Evolutionary conservation across 352 stramenopile species (phyloP).

Genomic region (Pythium guiyangense): DNA sequence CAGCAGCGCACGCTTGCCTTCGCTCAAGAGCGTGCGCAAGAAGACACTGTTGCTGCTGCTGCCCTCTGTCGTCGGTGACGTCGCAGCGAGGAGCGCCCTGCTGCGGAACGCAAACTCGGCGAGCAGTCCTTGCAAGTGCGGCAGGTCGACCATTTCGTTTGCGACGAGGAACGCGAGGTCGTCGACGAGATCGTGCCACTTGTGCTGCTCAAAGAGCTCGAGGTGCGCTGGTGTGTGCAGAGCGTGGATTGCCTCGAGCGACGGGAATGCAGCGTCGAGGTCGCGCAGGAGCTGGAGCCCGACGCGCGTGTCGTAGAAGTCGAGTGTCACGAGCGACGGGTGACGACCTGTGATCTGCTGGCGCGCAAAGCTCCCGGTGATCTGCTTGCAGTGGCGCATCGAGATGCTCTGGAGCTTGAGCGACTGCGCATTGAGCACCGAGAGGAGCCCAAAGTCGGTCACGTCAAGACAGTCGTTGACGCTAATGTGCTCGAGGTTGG

Average conservation of each 20-base stretch:
- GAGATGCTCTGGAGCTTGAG: constrained; percentile 57
- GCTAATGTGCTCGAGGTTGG: constrained; percentile 55
- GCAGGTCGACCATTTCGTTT: constrained; percentile 53
- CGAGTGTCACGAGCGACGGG: constrained; percentile 44
- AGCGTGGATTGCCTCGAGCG: constrained; percentile 47
- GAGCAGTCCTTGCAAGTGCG: constrained; percentile 48
- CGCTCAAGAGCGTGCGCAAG: constrained; percentile 36
- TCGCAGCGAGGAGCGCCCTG: constrained; percentile 3
- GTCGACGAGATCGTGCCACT: constrained; percentile 31
- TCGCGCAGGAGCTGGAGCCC: constrained; percentile 33
- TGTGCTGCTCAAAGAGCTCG: constrained; percentile 41
- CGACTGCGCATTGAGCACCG: constrained; percentile 80
- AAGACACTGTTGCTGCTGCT: constrained; percentile 25
- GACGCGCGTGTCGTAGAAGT: constrained; percentile 69
- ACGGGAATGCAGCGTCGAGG: constrained; percentile 59
- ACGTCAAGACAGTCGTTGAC: constrained; percentile 73
- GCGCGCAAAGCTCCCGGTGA: constrained; percentile 50
- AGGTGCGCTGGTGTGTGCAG: constrained; percentile 72
- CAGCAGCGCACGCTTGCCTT: constrained; percentile 30
- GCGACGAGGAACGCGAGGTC: constrained; percentile 60
- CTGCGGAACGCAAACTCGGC: constrained; percentile 40
- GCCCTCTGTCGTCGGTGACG: not conserved
- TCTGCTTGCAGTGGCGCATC: constrained; percentile 72
- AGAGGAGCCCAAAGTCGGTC: constrained; percentile 74
- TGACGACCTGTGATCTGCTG: constrained; percentile 48